Evolutionary conservation across 1,284 basidiomycete genomes (phyloP).

Genomic region (Heterobasidion parviporum): DNA sequence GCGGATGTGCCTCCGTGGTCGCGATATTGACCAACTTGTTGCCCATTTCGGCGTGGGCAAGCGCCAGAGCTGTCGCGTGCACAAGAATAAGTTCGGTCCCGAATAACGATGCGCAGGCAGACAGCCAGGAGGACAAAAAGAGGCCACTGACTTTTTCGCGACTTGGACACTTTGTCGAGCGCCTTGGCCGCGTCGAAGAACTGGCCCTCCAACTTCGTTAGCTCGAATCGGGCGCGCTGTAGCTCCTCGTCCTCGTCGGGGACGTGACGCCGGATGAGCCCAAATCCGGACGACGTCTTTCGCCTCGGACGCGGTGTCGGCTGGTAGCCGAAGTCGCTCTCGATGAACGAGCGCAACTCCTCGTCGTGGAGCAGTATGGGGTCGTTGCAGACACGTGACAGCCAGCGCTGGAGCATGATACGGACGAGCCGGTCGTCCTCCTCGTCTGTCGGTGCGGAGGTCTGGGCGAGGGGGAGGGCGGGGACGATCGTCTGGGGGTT

Average conservation of each 20-base stretch:
- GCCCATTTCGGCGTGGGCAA: conserved; percentile 77
- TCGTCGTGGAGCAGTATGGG: conserved; percentile 81
- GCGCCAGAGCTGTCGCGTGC: conserved; percentile 52
- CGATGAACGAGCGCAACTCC: conserved; percentile 86
- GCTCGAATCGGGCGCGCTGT: conserved; percentile 79
- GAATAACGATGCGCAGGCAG: not conserved
- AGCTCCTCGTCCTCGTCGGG: conserved; percentile 84
- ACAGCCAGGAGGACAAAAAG: not conserved
- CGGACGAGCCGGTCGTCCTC: conserved; percentile 92
- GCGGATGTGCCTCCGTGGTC: conserved; percentile 78
- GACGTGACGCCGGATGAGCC: conserved; percentile 60
- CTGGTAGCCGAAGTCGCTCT: conserved; percentile 92
- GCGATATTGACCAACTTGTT: conserved; percentile 84
- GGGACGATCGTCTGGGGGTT: conserved; percentile 90
- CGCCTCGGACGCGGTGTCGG: conserved; percentile 68
- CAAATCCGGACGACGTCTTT: conserved; percentile 61
- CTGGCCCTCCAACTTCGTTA: conserved; percentile 83
- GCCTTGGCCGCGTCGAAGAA: conserved; percentile 86
- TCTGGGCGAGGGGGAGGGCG: conserved; percentile 84
- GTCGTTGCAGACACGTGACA: conserved; percentile 84
- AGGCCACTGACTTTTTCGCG: conserved; percentile 59
- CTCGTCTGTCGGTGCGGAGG: conserved; percentile 90
- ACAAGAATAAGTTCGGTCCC: not conserved
- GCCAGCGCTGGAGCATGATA: conserved; percentile 89
- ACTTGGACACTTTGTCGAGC: conserved; percentile 73